Evolutionary conservation across 441 rosid genomes (phyloP).

Genomic region (Pelargonium myrrhifolium): DNA sequence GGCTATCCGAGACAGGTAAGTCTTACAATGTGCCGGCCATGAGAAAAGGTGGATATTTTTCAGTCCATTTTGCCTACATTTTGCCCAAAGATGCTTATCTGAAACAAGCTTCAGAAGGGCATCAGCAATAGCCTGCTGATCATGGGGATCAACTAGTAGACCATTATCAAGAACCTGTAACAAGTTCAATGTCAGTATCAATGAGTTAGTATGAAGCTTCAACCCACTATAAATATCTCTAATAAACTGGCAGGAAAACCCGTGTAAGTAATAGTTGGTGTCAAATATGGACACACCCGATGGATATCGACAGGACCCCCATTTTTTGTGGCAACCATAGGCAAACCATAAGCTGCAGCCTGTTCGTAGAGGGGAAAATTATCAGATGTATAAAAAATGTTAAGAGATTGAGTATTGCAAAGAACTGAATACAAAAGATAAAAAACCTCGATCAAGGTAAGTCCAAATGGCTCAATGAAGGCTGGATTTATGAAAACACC

Average conservation of each 20-base stretch:
- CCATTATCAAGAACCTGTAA: slow-evolving; percentile 87
- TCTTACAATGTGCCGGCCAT: slow-evolving; percentile 90
- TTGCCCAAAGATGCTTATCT: slow-evolving; percentile 78
- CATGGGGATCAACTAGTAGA: slow-evolving; percentile 84
- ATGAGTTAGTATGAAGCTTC: slow-evolving; percentile 9
- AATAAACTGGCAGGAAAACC: slow-evolving; percentile 2
- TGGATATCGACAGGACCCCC: slow-evolving; percentile 95
- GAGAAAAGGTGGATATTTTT: slow-evolving; percentile 76
- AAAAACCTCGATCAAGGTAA: slow-evolving; percentile 75
- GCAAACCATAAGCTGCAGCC: slow-evolving; percentile 94
- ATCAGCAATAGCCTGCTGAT: slow-evolving; percentile 71
- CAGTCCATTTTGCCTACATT: slow-evolving; percentile 78
- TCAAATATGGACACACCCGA: slow-evolving; percentile 31
- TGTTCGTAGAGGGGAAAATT: slow-evolving; percentile 28
- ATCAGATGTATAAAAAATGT: neutral
- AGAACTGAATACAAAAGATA: neutral
- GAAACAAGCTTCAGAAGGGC: slow-evolving; percentile 84
- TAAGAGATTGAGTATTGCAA: neutral
- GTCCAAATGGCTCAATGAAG: slow-evolving; percentile 87
- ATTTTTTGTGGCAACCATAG: slow-evolving; percentile 84
- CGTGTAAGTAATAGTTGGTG: slow-evolving; percentile 10
- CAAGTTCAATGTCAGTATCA: slow-evolving; percentile 14
- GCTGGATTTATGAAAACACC: slow-evolving; percentile 96
- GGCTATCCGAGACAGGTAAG: slow-evolving; percentile 62
- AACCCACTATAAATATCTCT: slow-evolving; percentile 2